Conservation (phyloP, 768 basidiomycete genomes). For the Hericium rajendrae region DNA sequence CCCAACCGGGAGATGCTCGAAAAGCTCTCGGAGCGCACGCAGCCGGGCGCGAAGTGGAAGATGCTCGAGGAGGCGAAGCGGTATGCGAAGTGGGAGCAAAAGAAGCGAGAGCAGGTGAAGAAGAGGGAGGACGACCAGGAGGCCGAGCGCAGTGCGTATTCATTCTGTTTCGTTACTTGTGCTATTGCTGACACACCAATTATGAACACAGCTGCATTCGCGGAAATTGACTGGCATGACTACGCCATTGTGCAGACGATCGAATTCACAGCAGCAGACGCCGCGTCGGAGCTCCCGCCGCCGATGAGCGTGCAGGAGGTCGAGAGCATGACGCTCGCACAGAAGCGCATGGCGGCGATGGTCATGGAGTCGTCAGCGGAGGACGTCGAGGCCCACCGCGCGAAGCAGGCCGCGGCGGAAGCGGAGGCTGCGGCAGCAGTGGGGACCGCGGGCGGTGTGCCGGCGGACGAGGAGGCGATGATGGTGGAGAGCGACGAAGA, state of each 20-base stretch:
- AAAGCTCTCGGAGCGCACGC: constrained; percentile 53
- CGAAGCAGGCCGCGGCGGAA: constrained; percentile 76
- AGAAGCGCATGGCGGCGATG: constrained; percentile 98
- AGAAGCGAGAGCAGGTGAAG: constrained; percentile 77
- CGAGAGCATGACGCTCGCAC: constrained; percentile 91
- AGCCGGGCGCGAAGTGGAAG: constrained; percentile 64
- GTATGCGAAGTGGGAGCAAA: constrained; percentile 84
- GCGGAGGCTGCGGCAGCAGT: constrained; percentile 79
- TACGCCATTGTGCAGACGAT: constrained; percentile 97
- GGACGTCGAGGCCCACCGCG: constrained; percentile 75
- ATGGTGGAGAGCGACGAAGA: constrained; percentile 87
- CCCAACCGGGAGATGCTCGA: constrained; percentile 70
- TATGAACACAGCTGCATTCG: constrained; percentile 67
- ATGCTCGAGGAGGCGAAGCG: constrained; percentile 65
- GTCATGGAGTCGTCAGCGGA: constrained; percentile 92
- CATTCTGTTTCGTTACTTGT: neutral
- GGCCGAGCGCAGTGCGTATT: constrained; percentile 71
- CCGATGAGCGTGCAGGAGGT: constrained; percentile 94
- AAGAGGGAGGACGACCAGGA: constrained; percentile 86
- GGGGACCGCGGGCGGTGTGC: constrained; percentile 44
- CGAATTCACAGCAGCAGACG: constrained; percentile 91
- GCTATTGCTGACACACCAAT: constrained; percentile 7
- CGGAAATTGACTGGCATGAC: constrained; percentile 99
- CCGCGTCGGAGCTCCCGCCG: constrained; percentile 85
- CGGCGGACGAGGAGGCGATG: constrained; percentile 40